Base-by-base conservation (phyloP, 108 stramenopile genomes). In the Nitzschia putrida region DNA sequence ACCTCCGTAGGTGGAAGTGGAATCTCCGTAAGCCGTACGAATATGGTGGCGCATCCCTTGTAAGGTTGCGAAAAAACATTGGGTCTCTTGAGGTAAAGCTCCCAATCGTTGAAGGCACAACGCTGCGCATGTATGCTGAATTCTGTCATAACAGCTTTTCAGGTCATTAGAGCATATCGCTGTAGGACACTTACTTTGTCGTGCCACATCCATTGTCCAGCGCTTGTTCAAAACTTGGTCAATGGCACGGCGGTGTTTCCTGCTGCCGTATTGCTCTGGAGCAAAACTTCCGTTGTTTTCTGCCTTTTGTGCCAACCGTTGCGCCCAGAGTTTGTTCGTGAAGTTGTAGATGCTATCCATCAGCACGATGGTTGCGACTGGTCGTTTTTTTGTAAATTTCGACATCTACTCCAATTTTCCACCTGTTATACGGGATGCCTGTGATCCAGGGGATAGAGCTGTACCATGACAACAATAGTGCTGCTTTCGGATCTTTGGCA, bases 301-400 rank as follows among this genome's bases (percentile, higher is more conserved):
- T 7, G 57, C 57, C 34, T 29, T 7, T 67, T 61, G 51, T 49
- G 67, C 57, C 42, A 61, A 26, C 18, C n/a, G 11, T 37, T 54
- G 18, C n/a, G 49, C 61, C 8, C 64, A 12, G 7, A 5, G 1
- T 40, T 77, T 77, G 53, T 68, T 59, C 8, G 14, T n/a, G 13
- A 61, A 22, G 39, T 77, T 77, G 18, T 13, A 47, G 9, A 47
- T 21, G 18, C 40, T 18, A 12, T 77, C 69, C 11, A 70, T 50
- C 7, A 71, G 54, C 8, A 56, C 18, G 40, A 70, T 56, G 10
- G 26, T 51, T 8, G 11, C 26, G 24, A 10, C 20, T 22, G 14
- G 8, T 20, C 18, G 13, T 20, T 21, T 53, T 53, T 53, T 53
- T 53, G 13, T 9, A n/a, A 53, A 53, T 53, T 21, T 20, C 20